These are phyloP conservation scores for Plasmodium gallinaceum DNA, from an alignment of 169 alveolate species.

Conservation along the genomic window DNA sequence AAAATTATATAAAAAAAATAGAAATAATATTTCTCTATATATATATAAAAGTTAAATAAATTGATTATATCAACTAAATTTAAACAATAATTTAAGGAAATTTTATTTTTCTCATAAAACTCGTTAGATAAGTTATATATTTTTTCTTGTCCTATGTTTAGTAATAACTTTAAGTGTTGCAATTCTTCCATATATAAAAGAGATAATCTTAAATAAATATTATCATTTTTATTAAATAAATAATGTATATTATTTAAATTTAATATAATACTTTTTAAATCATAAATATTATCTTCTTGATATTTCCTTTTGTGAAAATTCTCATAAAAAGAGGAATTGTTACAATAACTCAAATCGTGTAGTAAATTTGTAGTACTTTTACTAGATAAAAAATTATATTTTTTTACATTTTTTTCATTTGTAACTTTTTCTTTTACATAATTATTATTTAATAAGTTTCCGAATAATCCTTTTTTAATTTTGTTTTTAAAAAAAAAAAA, in stretches of 20 bases:
- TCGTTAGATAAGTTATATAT: background rate
- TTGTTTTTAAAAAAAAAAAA: slow-evolving; percentile 5
- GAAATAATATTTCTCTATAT: slow-evolving; percentile 4
- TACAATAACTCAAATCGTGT: too few species aligned
- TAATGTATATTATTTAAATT: too few species aligned
- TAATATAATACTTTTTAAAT: too few species aligned
- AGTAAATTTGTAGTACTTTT: too few species aligned
- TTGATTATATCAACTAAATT: slow-evolving; percentile 12
- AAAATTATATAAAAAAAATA: slow-evolving; percentile 15
- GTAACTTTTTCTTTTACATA: background rate
- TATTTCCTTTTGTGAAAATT: too few species aligned
- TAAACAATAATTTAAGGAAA: background rate
- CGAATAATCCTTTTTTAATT: slow-evolving; percentile 1
- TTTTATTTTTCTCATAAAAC: background rate
- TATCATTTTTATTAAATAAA: background rate
- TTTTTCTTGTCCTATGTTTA: background rate
- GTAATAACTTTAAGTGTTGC: background rate
- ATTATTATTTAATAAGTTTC: background rate
- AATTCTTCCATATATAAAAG: background rate
- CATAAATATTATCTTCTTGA: too few species aligned
- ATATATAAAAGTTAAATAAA: slow-evolving; percentile 19
- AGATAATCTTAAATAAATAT: background rate
- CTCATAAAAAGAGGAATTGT: too few species aligned
- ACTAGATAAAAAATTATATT: too few species aligned
- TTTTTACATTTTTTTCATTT: background rate